Conservation (phyloP, 345 rosid genomes). For the Adansonia digitata region DNA sequence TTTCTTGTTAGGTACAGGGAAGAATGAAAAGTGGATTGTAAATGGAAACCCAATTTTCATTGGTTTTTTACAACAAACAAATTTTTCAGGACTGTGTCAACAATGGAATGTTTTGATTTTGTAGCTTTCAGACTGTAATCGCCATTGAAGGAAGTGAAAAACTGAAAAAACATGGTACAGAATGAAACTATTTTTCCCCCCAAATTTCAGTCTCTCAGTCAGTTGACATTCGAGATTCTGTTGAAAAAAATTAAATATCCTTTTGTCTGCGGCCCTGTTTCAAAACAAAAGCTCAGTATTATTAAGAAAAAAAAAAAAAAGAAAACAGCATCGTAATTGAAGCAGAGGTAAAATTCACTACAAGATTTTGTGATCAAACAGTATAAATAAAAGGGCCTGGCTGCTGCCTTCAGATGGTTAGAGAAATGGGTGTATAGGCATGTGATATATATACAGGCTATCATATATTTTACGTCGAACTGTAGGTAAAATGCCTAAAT, state of each 20-base stretch:
- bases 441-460: too few species aligned
- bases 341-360: neutral
- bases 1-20: neutral
- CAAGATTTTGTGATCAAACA: neutral
- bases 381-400: neutral
- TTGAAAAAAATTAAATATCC: neutral
- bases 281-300: neutral
- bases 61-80: neutral
- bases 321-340: neutral
- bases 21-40: neutral
- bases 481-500: neutral
- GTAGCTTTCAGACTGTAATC: neutral
- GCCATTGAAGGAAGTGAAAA: neutral
- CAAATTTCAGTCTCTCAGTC: neutral
- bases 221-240: neutral
- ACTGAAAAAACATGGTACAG: too few species aligned
- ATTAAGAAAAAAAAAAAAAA: too few species aligned
- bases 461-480: neutral
- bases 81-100: neutral
- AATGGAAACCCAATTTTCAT: neutral
- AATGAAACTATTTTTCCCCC: neutral
- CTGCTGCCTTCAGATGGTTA: neutral
- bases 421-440: too few species aligned
- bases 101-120: neutral
- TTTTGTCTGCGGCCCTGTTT: neutral